Conservation (phyloP, 345 rosid genomes). For the Arabis alpina region DNA sequence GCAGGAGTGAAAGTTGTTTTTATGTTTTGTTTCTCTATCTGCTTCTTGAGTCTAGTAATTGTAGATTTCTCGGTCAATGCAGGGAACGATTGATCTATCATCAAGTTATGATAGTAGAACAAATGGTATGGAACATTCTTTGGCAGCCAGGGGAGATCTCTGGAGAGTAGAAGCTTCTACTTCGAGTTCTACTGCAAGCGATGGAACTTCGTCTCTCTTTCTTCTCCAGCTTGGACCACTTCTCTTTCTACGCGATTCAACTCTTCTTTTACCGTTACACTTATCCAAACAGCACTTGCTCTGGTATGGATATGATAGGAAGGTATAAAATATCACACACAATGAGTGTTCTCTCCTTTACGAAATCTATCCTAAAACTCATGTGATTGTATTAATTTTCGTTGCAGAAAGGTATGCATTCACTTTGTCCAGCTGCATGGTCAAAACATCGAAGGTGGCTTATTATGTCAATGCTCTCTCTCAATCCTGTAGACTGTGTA, state of each 20-base stretch:
- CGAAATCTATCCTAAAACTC: constrained; percentile 4
- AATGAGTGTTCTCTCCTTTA: background rate
- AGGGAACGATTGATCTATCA: constrained; percentile 77
- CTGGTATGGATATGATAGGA: constrained; percentile 97
- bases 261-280: constrained; percentile 90
- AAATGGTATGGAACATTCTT: constrained; percentile 66
- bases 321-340: constrained; percentile 51
- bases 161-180: constrained; percentile 96
- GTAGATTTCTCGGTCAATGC: constrained; percentile 47
- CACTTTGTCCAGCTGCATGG: constrained; percentile 97
- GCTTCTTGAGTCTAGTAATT: background rate
- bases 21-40: constrained; percentile 6
- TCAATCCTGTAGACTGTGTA: constrained; percentile 91
- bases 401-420: constrained; percentile 90
- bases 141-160: constrained; percentile 92
- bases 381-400: background rate
- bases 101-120: constrained; percentile 84
- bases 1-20: constrained; percentile 8
- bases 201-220: constrained; percentile 77
- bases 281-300: constrained; percentile 95
- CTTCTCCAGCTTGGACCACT: constrained; percentile 96
- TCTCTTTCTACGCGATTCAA: constrained; percentile 81
- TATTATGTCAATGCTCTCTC: constrained; percentile 95
- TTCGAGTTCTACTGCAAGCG: constrained; percentile 64
- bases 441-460: constrained; percentile 98